phyloP scores from a whole-genome alignment of 805 yeast species.

The Nakazawaea populi region DNA sequence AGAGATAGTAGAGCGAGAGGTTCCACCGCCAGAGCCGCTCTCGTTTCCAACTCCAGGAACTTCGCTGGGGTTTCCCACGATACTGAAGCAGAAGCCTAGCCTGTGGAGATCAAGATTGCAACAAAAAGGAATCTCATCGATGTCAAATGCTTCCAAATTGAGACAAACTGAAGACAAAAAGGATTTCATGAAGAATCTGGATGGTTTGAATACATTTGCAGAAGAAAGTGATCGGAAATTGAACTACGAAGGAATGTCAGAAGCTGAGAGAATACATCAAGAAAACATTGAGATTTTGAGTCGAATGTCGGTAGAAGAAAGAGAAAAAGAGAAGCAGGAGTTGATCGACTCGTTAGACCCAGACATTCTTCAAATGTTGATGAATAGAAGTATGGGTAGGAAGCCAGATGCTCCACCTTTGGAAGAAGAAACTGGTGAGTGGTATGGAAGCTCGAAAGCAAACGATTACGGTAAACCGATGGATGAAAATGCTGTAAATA shows the following conservation, averaged over 20 bases:
- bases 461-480: conserved; percentile 26
- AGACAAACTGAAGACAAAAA: conserved; percentile 3
- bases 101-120: conserved; percentile 43
- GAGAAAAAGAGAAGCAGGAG: conserved; percentile 59
- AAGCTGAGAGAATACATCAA: conserved; percentile 67
- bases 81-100: conserved; percentile 32
- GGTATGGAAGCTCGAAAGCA: conserved; percentile 30
- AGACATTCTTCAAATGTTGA: conserved; percentile 49
- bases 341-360: conserved; percentile 66
- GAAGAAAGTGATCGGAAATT: conserved; percentile 11
- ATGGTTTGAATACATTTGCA: conserved; percentile 13
- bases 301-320: conserved; percentile 60
- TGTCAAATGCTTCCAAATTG: conserved; percentile 14
- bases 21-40: conserved; percentile 29
- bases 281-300: conserved; percentile 65
- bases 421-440: conserved; percentile 18
- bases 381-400: conserved; percentile 51
- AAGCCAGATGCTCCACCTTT: conserved; percentile 19
- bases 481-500: conserved; percentile 22
- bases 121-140: conserved; percentile 25
- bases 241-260: conserved; percentile 32
- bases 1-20: conserved; percentile 65
- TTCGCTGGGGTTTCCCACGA: conserved; percentile 31
- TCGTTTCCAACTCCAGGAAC: conserved; percentile 13
- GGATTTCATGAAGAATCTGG: not conserved